These are phyloP conservation scores for Heliophila coronopifolia DNA, from an alignment of 441 rosid species.

Conservation along the genomic window DNA sequence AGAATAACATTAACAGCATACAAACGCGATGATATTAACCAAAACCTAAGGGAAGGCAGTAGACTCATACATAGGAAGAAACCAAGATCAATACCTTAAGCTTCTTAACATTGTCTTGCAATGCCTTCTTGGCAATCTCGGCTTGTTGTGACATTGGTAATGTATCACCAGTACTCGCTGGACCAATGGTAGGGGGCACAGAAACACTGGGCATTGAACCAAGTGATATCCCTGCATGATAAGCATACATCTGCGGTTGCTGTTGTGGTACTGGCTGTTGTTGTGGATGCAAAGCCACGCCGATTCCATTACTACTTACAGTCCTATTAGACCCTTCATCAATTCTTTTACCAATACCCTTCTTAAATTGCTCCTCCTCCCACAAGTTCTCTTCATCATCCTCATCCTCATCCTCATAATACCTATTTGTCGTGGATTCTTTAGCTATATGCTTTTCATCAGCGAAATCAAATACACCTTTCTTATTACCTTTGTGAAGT, in stretches of 20 bases:
- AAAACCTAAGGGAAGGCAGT: neutral
- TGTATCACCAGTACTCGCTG: constrained; percentile 43
- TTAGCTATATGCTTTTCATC: constrained; percentile 29
- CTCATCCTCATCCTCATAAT: constrained; percentile 58
- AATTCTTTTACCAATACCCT: constrained; percentile 78
- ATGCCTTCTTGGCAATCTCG: constrained; percentile 63
- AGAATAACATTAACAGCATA: neutral
- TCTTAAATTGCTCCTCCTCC: constrained; percentile 89
- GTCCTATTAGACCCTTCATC: constrained; percentile 49
- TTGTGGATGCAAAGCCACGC: constrained; percentile 28
- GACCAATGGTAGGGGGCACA: constrained; percentile 38
- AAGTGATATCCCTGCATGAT: constrained; percentile 26
- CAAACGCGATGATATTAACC: neutral
- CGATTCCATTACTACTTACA: constrained; percentile 22
- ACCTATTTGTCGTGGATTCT: constrained; percentile 14
- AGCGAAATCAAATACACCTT: constrained; percentile 58
- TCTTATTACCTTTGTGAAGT: constrained; percentile 32
- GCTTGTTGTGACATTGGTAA: constrained; percentile 66
- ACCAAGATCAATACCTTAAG: constrained; percentile 46
- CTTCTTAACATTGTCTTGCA: constrained; percentile 47
- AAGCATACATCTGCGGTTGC: constrained; percentile 37
- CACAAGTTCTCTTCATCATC: constrained; percentile 79
- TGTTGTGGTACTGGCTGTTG: constrained; percentile 23
- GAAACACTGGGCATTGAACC: constrained; percentile 30
- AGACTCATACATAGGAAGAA: neutral